Percentiles rank a stretch among this genome's conserved stretches.
phyloP scores from a whole-genome alignment of 345 rosid species.

The Bruguiera parviflora region DNA sequence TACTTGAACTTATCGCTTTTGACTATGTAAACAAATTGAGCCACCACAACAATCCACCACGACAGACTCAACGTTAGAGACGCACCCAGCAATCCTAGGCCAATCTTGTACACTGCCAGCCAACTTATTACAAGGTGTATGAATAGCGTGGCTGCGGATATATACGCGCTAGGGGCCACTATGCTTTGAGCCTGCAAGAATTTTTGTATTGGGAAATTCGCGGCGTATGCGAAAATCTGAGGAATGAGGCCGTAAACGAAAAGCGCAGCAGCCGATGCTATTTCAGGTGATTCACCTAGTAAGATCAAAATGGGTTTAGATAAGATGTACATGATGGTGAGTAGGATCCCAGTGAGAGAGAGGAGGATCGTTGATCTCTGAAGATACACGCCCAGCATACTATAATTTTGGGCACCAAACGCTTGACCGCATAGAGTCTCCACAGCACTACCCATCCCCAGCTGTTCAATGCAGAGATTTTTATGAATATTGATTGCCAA shows the following conservation, averaged over 20 bases:
- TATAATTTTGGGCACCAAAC: neutral
- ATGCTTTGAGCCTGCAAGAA: constrained; percentile 1
- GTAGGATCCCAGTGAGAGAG: neutral
- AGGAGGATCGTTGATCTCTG: constrained; percentile 1
- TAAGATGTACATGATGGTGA: neutral
- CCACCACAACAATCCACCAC: constrained; percentile 56
- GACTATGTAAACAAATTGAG: constrained; percentile 47
- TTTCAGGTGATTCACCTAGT: neutral
- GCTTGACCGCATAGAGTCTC: constrained; percentile 1
- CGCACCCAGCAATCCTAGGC: constrained; percentile 40
- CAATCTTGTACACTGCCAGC: neutral
- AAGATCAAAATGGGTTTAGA: neutral
- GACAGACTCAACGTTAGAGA: constrained; percentile 50
- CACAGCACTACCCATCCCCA: neutral
- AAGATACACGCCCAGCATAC: neutral
- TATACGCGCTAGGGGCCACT: neutral
- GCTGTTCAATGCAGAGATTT: neutral
- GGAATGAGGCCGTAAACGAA: neutral
- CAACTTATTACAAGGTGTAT: neutral
- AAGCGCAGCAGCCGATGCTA: neutral
- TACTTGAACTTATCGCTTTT: constrained; percentile 38
- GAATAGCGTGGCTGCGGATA: neutral
- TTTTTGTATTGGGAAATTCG: neutral
- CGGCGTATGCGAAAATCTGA: neutral
- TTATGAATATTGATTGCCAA: neutral